A percentile compares a stretch with the other conserved stretches of the same genome.
These are phyloP conservation scores for Silene uniflora DNA, from an alignment of 148 eudicot species.

Conservation along the genomic window DNA sequence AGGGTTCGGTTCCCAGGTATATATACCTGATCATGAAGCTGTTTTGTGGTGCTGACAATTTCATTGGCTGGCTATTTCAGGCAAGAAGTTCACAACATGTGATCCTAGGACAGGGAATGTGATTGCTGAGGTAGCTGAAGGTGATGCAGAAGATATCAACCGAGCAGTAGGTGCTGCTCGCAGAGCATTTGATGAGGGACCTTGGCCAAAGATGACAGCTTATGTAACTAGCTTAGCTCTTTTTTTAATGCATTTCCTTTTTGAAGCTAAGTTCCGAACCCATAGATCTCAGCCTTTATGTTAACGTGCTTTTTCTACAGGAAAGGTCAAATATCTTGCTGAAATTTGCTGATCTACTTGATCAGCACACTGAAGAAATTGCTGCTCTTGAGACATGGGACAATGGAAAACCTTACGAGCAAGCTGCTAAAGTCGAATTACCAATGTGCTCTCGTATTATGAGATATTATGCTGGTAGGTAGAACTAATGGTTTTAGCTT, in stretches of 20 bases:
- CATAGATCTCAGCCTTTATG: no score
- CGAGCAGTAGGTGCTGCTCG: constrained; percentile 75
- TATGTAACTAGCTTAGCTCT: constrained; percentile 38
- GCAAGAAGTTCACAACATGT: constrained; percentile 59
- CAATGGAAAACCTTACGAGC: constrained; percentile 67
- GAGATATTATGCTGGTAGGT: constrained; percentile 69
- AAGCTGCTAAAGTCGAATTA: constrained; percentile 52
- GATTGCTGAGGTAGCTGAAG: constrained; percentile 74
- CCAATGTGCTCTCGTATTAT: constrained; percentile 58
- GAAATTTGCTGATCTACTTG: constrained; percentile 62
- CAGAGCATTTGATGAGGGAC: constrained; percentile 77
- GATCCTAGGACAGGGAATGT: constrained; percentile 82
- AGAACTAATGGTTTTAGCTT: background rate
- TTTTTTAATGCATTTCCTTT: background rate
- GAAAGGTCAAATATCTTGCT: constrained; percentile 55
- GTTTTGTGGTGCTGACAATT: background rate
- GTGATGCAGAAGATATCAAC: constrained; percentile 67
- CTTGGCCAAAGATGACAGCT: constrained; percentile 81
- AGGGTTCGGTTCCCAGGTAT: no score
- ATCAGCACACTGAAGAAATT: constrained; percentile 63
- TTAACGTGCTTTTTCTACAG: constrained; percentile 21
- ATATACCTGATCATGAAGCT: background rate
- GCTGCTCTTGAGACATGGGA: constrained; percentile 87
- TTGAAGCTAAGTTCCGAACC: background rate
- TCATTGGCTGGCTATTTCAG: constrained; percentile 24